Base-by-base conservation (phyloP, 2,329 filamentous ascomycete species). In the Fusarium domesticum region DNA sequence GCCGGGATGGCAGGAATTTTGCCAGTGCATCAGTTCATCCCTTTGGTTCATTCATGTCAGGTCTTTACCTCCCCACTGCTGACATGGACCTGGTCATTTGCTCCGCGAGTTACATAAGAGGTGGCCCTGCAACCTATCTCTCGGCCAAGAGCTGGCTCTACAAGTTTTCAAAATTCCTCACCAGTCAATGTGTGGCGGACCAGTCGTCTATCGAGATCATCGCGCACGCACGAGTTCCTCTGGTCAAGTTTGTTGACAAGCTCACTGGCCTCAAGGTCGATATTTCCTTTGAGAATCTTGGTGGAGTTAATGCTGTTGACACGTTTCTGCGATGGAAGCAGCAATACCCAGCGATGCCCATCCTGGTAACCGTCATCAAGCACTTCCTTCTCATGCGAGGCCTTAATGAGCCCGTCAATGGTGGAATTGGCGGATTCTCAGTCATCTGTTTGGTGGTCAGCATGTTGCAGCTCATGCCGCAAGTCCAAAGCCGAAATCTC, bases 21-120 rank as follows among this genome's bases (percentile, higher is more conserved):
- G 67, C 72, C 11, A 78, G 81, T 36, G 81, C 83, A 10, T 75
- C 84, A 37, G 72, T 96, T 6, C 73, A 78, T 25, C 76, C 85
- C 8, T 98, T 98, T 64, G 93, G 93, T n/a, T 97, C 93, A 0
- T 98, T 91, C 67, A 91, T 89, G 56, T 89, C 89, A 3, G 89
- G 87, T 0, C 72, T 89, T 6, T 83, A 82, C 55, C 69, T 83
- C 3, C 79, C 79, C 1, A 81, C 87, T 1, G 89, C 88, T 14
- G 93, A 98, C 63, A 95, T 98, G 83, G 93, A 98, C 63, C 74
- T 98, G 37, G 93, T 96, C 3, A 78, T 93, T 40, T 80, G 91
- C 39, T 82, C 78, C 1, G 60, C 63, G 3, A 71, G 73, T 18
- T 89, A 81, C 52, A 72, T 82, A 51, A 64, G 70, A 7, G 72